phyloP scores from a whole-genome alignment of 2,329 filamentous ascomycete genomes.

The Hirsutella rhossiliensis region DNA sequence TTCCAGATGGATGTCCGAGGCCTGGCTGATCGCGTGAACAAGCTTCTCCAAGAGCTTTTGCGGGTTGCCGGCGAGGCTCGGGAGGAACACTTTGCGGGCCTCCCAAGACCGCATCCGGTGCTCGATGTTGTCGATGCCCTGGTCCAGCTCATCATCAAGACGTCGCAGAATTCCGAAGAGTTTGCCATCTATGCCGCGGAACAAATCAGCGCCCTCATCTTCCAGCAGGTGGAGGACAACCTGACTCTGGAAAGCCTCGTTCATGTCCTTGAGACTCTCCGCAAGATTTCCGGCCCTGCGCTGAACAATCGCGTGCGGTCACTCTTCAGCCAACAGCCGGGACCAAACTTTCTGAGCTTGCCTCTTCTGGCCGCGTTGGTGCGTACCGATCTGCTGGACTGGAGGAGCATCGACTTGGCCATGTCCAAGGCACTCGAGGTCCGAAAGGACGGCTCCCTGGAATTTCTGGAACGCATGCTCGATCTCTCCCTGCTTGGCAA shows the following conservation, averaged over 20 bases:
- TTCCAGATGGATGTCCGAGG: conserved; percentile 39
- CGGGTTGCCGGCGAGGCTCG: conserved; percentile 37
- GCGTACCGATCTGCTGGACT: conserved; percentile 49
- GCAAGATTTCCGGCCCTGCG: conserved; percentile 44
- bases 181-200: conserved; percentile 47
- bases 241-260: conserved; percentile 50
- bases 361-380: conserved; percentile 45
- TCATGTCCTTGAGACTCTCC: conserved; percentile 47
- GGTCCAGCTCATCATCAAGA: conserved; percentile 50
- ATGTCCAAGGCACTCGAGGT: conserved; percentile 61
- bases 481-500: conserved; percentile 70
- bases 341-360: conserved; percentile 42
- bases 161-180: conserved; percentile 48
- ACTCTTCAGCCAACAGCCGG: conserved; percentile 44
- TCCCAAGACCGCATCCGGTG: conserved; percentile 46
- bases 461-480: conserved; percentile 69
- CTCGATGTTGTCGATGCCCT: conserved; percentile 52
- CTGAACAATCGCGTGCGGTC: conserved; percentile 43
- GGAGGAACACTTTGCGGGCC: conserved; percentile 47
- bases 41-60: conserved; percentile 45
- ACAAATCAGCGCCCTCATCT: conserved; percentile 44
- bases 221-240: conserved; percentile 40
- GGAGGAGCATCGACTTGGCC: conserved; percentile 55
- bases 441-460: conserved; percentile 59
- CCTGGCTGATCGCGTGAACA: conserved; percentile 43